Base-by-base conservation (phyloP, 306 rosid genomes). In the Bauhinia variegata region DNA sequence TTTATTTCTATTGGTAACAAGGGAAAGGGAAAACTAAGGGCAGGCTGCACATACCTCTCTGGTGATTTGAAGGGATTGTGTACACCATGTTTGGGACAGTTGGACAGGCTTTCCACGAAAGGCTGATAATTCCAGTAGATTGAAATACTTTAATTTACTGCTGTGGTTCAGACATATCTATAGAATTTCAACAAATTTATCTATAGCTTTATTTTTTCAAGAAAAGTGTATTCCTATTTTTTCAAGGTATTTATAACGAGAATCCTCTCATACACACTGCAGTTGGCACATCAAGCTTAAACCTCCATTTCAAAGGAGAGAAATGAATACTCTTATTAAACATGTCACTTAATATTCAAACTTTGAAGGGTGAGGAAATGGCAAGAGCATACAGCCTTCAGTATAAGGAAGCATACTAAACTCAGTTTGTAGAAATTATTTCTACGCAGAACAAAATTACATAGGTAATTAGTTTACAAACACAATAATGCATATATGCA, bases 1-100 rank as follows among this genome's bases (percentile, higher is more conserved):
- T n/a, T n/a, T n/a, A n/a, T n/a, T n/a, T n/a, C n/a, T n/a, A n/a
- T n/a, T n/a, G n/a, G n/a, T n/a, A n/a, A n/a, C n/a, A n/a, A n/a
- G n/a, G n/a, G n/a, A n/a, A n/a, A n/a, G n/a, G n/a, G 43, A 57
- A 31, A 55, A 11, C 33, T 30, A 47, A 64, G 36, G 39, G 67
- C 11, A 74, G 46, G 51, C 31, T 67, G 76, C 59, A 52, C 79
- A 56, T 67, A 93, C 98, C 98, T 88, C 85, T 93, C 95, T 3
- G 98, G 98, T 39, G 87, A 86, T 85, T 93, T 93, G 73, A 93
- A 89, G 8, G 98, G 98, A 75, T 93, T 93, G 78, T 93, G 98
- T 9, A 93, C 73, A 67, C 98, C 98, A 70, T 89, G 98, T 70
- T 93, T 93, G 12, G 98, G 97, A 70, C 98, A 93, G 78, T 71